These are phyloP conservation scores for Penicillium chermesinum DNA, from an alignment of 495 filamentous ascomycete genomes.

Conservation along the genomic window DNA sequence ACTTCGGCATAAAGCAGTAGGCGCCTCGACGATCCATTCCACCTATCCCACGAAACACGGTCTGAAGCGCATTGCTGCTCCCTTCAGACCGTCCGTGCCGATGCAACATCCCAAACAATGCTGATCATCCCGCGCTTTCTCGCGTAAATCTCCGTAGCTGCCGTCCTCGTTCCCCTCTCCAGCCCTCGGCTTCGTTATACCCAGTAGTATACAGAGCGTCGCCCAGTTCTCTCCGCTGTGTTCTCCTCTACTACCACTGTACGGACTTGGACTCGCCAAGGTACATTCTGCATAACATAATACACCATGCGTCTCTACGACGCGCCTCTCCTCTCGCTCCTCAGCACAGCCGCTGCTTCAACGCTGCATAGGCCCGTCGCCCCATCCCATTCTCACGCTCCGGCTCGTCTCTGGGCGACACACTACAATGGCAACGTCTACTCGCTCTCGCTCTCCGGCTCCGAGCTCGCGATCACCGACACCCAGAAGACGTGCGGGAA, in stretches of 20 bases:
- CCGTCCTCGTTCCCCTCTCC: too few relatives aligned
- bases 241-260: too few relatives aligned
- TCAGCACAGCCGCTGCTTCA: neutral
- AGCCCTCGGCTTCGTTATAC: too few relatives aligned
- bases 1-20: neutral
- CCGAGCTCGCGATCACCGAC: constrained; percentile 36
- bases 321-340: neutral
- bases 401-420: constrained; percentile 47
- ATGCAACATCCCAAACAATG: neutral
- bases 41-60: constrained; percentile 1
- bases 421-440: constrained; percentile 58
- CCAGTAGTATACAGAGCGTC: too few relatives aligned
- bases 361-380: neutral
- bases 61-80: neutral
- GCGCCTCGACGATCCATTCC: constrained; percentile 18
- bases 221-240: too few relatives aligned
- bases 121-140: neutral
- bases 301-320: neutral
- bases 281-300: too few relatives aligned
- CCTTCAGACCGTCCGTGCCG: neutral
- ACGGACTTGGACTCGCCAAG: neutral
- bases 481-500: constrained; percentile 40
- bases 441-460: constrained; percentile 41
- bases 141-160: neutral
- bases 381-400: neutral